Evolutionary conservation across 2,329 filamentous ascomycete species (phyloP), one percentile per base, ranked within the genome.

Genomic region (Penicillium janthinellum): DNA sequence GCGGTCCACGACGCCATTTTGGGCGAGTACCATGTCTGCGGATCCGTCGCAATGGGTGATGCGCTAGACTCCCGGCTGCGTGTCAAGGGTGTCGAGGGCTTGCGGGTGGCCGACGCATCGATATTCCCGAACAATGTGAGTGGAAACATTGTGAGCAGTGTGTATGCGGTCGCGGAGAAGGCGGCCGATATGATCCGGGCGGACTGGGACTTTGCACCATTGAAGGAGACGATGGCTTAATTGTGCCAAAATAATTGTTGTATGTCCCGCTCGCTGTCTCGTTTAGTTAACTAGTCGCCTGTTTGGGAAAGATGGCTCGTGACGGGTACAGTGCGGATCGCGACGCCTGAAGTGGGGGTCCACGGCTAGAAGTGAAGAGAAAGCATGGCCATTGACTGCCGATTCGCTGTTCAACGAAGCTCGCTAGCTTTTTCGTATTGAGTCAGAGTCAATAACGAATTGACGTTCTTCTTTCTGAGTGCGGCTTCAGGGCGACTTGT

Each of bases 141-240:
- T n/a, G 71, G 72, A 10, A 73, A 74, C 58, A 69, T 71, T 44
- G 49, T 67, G 10, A 63, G 61, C 17, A 71, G 63, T 22, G 73
- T 76, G 5, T 75, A 75, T 56, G 71, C 71, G 25, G 55, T 75
- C 38, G 73, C 69, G 6, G 73, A 76, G 66, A 73, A 69, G 57
- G 71, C 69, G n/a, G 69, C 71, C 17, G 73, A 75, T 60, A 28
- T 76, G 55, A 71, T 76, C 58, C 71, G 69, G 50, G 65, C 66
- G 41, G 71, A 74, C 52, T 62, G 57, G 55, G 62, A 61, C 14
- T 55, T 58, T 34, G 38, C 34, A 45, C 60, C 58, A 14, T 14
- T 47, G 5, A 56, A 58, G 28, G 31, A 42, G 22, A 51, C 45
- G n/a, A 56, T 57, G 44, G 57, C 41, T n/a, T 59, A 14, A 56